These are phyloP conservation scores for Thecaphora thlaspeos DNA, from an alignment of 1,284 basidiomycete genomes.

Conservation along the genomic window DNA sequence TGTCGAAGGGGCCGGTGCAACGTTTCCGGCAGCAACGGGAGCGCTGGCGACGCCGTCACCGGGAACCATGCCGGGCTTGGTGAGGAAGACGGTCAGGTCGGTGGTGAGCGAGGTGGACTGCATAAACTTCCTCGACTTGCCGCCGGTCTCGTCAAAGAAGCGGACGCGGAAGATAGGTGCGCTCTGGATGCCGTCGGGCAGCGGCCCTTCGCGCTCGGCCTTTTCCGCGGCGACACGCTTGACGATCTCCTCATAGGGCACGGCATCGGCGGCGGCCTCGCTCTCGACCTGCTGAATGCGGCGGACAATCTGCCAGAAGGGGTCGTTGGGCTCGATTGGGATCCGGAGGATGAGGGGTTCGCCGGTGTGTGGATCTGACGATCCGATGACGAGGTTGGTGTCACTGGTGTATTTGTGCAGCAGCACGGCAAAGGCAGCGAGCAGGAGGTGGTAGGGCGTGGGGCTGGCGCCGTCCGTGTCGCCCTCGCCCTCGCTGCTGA, in stretches of 20 bases:
- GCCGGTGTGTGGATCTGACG: constrained; percentile 70
- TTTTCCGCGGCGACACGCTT: constrained; percentile 58
- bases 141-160: constrained; percentile 89
- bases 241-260: constrained; percentile 80
- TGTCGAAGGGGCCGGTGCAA: constrained; percentile 1
- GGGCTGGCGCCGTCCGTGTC: constrained; percentile 59
- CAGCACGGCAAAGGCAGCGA: constrained; percentile 85
- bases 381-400: constrained; percentile 88
- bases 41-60: constrained; percentile 26
- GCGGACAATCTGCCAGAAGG: constrained; percentile 87
- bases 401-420: constrained; percentile 95
- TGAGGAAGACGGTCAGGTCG: constrained; percentile 77
- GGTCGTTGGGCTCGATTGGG: constrained; percentile 79
- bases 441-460: constrained; percentile 84
- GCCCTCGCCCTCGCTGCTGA: constrained; percentile 13
- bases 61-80: constrained; percentile 38
- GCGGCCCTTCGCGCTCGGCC: constrained; percentile 29
- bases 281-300: constrained; percentile 78
- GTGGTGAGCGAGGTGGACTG: constrained; percentile 69
- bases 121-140: constrained; percentile 60
- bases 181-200: constrained; percentile 32
- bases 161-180: constrained; percentile 80
- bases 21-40: no score
- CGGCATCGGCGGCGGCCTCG: constrained; percentile 77
- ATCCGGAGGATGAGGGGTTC: constrained; percentile 83